Evolutionary conservation across 23 red algal species (phyloP), one percentile per base, ranked within the genome.

Genomic region (Gracilaria domingensis): DNA sequence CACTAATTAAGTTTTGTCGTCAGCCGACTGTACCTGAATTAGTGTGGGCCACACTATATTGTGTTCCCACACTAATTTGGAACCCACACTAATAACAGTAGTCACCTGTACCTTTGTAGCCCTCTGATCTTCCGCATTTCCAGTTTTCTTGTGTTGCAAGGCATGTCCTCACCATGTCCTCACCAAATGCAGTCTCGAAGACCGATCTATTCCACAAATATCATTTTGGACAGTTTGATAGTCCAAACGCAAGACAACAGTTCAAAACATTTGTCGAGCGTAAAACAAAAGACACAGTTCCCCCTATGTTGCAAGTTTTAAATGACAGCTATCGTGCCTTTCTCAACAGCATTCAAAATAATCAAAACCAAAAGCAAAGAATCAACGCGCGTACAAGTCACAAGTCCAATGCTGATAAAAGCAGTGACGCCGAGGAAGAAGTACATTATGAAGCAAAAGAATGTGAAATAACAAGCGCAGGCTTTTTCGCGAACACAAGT

Each of bases 221-320:
- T 62, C 26, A 62, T 24, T 62, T 62, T 62, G 59, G 59, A 26
- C 8, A 62, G 16, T 62, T 62, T 62, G 59, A 62, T 12, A 62
- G 24, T 24, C 4, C 29, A 29, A 29, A 62, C 24, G 59, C 59
- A 8, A 23, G 59, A 62, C 29, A 62, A 2, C 59, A 62, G 26
- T 62, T 62, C 24, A 62, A 62, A 62, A 29, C 16, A 18, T 62
- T 62, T 62, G 24, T 62, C 2, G 59, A 62, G 26, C 59, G 26
- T 1, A 62, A 30, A 30, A 62, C 26, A 8, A 62, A 62, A 23
- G 29, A 29, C 5, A 0, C 59, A 8, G 26, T 62, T 1, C 59
- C 59, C 8, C 59, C 59, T 4, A 62, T 62, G 59, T 24, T 62
- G 2, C 24, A 62, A 2, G 59, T 62, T 4, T 24, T 62, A 1